These are phyloP conservation scores for Annulohypoxylon maeteangense DNA, from an alignment of 495 filamentous ascomycete species.

Conservation along the genomic window DNA sequence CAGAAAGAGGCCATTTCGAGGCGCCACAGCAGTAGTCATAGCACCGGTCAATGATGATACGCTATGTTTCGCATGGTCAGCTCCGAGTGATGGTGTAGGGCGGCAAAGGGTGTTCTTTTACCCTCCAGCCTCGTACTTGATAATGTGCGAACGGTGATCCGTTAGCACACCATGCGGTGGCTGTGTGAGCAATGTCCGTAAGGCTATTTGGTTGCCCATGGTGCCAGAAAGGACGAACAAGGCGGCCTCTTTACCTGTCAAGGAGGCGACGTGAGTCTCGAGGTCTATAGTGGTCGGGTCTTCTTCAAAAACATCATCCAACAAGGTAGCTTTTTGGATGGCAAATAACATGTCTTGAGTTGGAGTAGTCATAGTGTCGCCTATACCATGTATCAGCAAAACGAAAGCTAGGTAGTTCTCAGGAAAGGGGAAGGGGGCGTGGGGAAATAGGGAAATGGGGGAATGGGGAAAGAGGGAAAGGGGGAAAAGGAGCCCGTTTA, in stretches of 20 bases:
- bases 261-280: slow-evolving; percentile 72
- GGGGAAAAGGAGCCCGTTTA: slow-evolving; percentile 41
- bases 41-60: slow-evolving; percentile 67
- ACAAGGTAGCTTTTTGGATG: slow-evolving; percentile 66
- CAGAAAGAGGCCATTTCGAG: slow-evolving; percentile 71
- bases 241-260: slow-evolving; percentile 76
- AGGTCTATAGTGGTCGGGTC: slow-evolving; percentile 82
- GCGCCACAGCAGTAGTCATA: slow-evolving; percentile 63
- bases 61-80: slow-evolving; percentile 42
- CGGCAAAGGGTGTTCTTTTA: slow-evolving; percentile 17
- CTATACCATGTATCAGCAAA: slow-evolving; percentile 46
- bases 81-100: background rate
- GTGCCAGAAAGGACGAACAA: slow-evolving; percentile 88
- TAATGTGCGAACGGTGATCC: slow-evolving; percentile 73
- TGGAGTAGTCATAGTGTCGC: slow-evolving; percentile 88
- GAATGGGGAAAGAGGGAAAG: background rate
- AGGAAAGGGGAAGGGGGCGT: slow-evolving; percentile 2
- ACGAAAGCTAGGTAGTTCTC: background rate
- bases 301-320: slow-evolving; percentile 87
- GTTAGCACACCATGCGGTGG: slow-evolving; percentile 78
- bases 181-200: slow-evolving; percentile 73
- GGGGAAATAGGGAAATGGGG: background rate
- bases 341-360: slow-evolving; percentile 80
- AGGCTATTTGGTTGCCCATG: slow-evolving; percentile 85
- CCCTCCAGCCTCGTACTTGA: slow-evolving; percentile 79